Base-by-base conservation (phyloP, 2,329 filamentous ascomycete genomes). In the Trichoderma breve region DNA sequence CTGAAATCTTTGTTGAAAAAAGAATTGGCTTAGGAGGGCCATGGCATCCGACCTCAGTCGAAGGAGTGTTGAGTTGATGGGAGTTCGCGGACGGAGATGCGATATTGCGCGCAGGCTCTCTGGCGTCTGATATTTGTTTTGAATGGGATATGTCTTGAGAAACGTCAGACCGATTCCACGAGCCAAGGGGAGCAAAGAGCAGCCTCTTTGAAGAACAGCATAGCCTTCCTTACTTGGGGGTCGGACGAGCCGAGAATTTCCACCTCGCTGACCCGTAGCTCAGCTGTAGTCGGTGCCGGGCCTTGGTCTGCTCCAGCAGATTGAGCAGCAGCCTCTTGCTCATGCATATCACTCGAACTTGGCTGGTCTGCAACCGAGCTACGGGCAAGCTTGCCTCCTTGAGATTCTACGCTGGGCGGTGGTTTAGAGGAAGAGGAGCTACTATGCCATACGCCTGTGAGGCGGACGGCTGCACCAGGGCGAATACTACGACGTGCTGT, bases 111-210 rank as follows among this genome's bases (percentile, higher is more conserved):
- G 92, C 73, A 99, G 88, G 80, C 92, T 98, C 79, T 98, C 95
- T 65, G 92, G 86, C 6, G 91, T 93, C 77, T 98, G 95, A 77
- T 96, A 97, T 83, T 98, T 98, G 82, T 97, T 97, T 82, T 99
- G 96, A 28, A 99, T 89, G 3, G 96, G 96, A 79, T 93, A 97
- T 74, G 91, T 93, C 93, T 98, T 73, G 58, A 78, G 32, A 71
- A 73, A 60, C 39, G 55, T 71, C 67, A 74, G 73, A 69, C 75
- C 73, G 72, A 74, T 64, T 53, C n/a, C 62, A 57, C 32, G 53
- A 58, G 47, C 21, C 60, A 73, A 64, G 34, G 36, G 18, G 39
- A 53, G 53, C 28, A 32, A 62, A 63, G 14, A 39, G 12, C 6
- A 2, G 14, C 21, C 4, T 60, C n/a, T 51, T 60, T 69, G 57